phyloP scores from a whole-genome alignment of 2,329 filamentous ascomycete species.

The Penicillium paneum region DNA sequence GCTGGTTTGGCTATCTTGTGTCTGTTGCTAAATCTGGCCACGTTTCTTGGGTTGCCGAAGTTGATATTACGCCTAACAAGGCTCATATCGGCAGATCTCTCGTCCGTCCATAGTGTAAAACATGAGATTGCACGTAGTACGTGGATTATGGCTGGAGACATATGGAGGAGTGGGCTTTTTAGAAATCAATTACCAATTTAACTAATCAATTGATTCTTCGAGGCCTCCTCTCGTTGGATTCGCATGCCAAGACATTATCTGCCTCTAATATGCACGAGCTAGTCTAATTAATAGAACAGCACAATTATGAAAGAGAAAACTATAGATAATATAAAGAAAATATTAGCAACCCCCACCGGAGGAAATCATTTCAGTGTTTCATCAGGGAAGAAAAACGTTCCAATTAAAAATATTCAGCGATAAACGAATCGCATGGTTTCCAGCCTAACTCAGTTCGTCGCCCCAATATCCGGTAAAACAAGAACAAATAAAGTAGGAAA shows the following conservation, averaged over 20 bases:
- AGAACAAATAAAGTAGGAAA: background rate
- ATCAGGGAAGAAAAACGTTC: background rate
- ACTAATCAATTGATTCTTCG: background rate
- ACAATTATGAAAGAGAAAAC: background rate
- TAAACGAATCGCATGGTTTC: slow-evolving; percentile 4
- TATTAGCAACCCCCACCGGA: background rate
- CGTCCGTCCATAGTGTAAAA: background rate
- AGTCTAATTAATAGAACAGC: background rate
- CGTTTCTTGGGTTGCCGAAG: background rate
- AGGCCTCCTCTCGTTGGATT: background rate
- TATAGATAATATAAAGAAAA: background rate
- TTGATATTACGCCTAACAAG: background rate
- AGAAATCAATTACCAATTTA: background rate
- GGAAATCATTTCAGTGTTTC: background rate
- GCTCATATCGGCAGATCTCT: background rate
- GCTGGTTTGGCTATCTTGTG: background rate
- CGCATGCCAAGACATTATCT: background rate
- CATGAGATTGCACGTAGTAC: background rate
- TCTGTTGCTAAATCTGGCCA: background rate
- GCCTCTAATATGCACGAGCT: background rate
- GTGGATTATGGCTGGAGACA: background rate
- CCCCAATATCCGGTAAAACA: background rate
- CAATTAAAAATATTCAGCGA: background rate
- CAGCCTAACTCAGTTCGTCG: background rate
- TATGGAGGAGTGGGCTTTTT: background rate